Evolutionary conservation across 139 green algal species (phyloP).

Genomic region (Picochlorum sp.): DNA sequence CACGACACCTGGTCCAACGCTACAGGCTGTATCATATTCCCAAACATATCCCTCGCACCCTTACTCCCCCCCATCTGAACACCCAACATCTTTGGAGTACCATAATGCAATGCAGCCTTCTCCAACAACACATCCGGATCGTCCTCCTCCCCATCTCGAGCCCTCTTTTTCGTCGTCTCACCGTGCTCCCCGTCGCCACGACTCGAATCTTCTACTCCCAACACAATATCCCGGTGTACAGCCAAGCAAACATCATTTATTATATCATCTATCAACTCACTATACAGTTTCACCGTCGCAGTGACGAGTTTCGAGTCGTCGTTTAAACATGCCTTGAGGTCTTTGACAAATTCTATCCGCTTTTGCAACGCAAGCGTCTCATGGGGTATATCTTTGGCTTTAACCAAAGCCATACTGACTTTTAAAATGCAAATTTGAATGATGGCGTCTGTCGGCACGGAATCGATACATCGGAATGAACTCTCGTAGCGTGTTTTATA

Average conservation of each 20-base stretch:
- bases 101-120: neutral
- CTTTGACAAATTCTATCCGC: conserved; percentile 17
- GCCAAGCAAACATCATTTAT: conserved; percentile 53
- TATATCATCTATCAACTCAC: conserved; percentile 25
- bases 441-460: too few species aligned
- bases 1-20: conserved; percentile 62
- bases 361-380: conserved; percentile 14
- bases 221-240: conserved; percentile 40
- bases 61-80: conserved; percentile 16
- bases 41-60: conserved; percentile 57
- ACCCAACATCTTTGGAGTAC: conserved; percentile 3
- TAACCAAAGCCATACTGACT: neutral
- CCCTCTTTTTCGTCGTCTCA: too few species aligned
- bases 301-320: neutral
- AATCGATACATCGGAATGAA: too few species aligned
- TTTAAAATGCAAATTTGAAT: too few species aligned
- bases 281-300: conserved; percentile 18
- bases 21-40: conserved; percentile 58
- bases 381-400: conserved; percentile 20
- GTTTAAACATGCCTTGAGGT: conserved; percentile 13
- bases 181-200: neutral
- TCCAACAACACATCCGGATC: neutral
- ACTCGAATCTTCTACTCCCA: conserved; percentile 5
- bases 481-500: too few species aligned
- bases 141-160: too few species aligned